Base-by-base conservation (phyloP, 495 filamentous ascomycete species). In the Aspergillus bertholletiae region DNA sequence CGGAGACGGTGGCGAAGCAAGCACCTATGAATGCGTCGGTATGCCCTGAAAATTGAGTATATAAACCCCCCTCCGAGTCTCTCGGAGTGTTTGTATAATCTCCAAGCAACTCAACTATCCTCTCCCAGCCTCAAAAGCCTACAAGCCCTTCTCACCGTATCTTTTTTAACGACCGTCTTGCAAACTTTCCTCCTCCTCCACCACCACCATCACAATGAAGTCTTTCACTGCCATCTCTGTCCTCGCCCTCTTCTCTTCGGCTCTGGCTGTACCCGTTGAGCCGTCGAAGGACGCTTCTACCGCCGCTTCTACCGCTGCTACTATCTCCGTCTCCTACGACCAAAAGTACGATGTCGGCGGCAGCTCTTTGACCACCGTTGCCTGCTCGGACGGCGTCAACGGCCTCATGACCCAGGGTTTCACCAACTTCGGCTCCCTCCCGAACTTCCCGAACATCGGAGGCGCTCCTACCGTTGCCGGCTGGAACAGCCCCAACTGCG, bases 321-420 rank as follows among this genome's bases (percentile, higher is more conserved):
- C 64, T 1, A 63, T 73, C 21, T 62, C 67, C 1, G 66, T 77
- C 54, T 69, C 66, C 49, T 76, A 70, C 51, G 73, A 76, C 45
- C 50, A 59, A 4, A 66, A 56, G 22, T 77, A 64, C 55, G 73
- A 77, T 46, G 53, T 64, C 23, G 51, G 27, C 3, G 43, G 30
- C 34, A 45, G 80, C 26, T 81, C 85, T 46, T 72, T 89, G 64
- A 84, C 66, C 61, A 81, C 65, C 43, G 87, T 88, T 67, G 73
- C 86, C 43, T 77, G 74, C 57, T 80, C 83, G 49, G 70, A 80
- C 55, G 76, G 75, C 28, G 48, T 64, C 49, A 72, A 88, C 51
- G 88, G 85, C 28, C 87, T 86, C 58, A 69, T 88, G 27, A 69
- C 81, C 62, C 79, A 87, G 62, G 85, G 88, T 64, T 85, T 86